Conservation (phyloP, 139 green algal genomes). For the Auxenochlorella protothecoides region DNA sequence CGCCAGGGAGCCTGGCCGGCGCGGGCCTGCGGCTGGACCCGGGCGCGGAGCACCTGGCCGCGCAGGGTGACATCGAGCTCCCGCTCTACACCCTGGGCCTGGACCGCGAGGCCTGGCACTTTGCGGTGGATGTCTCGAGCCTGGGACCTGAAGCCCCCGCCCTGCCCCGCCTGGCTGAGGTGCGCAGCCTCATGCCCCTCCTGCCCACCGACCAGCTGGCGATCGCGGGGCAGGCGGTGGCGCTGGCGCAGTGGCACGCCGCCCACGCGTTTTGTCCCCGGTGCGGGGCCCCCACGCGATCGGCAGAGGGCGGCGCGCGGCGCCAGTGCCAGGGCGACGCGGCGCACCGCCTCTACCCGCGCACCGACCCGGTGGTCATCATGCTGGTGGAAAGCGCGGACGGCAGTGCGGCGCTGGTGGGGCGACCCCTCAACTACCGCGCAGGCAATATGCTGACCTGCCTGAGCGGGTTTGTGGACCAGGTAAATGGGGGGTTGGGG, state of each 20-base stretch:
- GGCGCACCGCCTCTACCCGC: slow-evolving; percentile 57
- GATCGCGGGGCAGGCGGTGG: slow-evolving; percentile 48
- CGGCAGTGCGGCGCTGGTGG: slow-evolving; percentile 50
- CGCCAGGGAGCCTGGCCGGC: not conserved
- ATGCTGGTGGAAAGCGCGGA: slow-evolving; percentile 66
- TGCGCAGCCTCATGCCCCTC: slow-evolving; percentile 39
- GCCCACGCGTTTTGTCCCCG: slow-evolving; percentile 45
- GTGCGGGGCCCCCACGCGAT: slow-evolving; percentile 41
- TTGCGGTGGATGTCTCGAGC: slow-evolving; percentile 4
- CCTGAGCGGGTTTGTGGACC: slow-evolving; percentile 69
- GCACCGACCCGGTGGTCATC: slow-evolving; percentile 75
- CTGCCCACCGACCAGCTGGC: slow-evolving; percentile 46
- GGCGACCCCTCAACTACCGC: slow-evolving; percentile 34
- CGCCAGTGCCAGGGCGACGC: slow-evolving; percentile 40
- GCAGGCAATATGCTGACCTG: slow-evolving; percentile 59
- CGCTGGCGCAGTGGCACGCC: slow-evolving; percentile 56
- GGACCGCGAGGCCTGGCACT: not conserved
- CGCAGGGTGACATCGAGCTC: not conserved
- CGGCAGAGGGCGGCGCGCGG: slow-evolving; percentile 46
- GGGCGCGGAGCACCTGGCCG: not conserved
- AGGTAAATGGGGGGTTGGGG: slow-evolving; percentile 14
- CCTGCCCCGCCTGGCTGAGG: slow-evolving; percentile 21
- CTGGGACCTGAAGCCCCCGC: not conserved
- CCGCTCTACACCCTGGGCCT: slow-evolving; percentile 10
- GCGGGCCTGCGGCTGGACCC: not conserved